Base-by-base conservation (phyloP, 1,284 basidiomycete genomes). In the Boletus mariae region DNA sequence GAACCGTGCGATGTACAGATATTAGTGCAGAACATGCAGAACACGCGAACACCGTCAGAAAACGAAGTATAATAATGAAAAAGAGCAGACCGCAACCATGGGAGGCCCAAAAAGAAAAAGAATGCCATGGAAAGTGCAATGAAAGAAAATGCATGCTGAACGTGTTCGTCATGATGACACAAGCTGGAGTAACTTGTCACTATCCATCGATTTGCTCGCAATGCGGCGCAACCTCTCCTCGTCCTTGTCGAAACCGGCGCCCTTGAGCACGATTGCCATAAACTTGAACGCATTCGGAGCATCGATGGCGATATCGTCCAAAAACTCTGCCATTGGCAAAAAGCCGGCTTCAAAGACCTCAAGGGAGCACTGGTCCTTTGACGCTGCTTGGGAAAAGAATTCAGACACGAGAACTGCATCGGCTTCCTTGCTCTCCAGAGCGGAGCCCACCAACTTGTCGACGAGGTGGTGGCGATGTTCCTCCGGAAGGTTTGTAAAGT, bases 281-380 rank as follows among this genome's bases (percentile, higher is more conserved):
- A 87, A 80, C 56, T 80, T 73, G 73, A 89, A 87, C 0, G 92
- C 94, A 66, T 88, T 87, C 4, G 94, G 94, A 55, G 89, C 90
- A 69, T 98, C 94, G 63, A 94, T 87, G 17, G 85, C 83, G 53
- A 93, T 83, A 66, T 97, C 94, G 64, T 94, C 92, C 60, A 97
- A 76, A 56, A 86, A 73, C 68, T 90, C 87, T 52, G 88, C 83
- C 51, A 84, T 79, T 2, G 78, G 75, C 53, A 71, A 70, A 70
- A 94, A 81, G 15, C 89, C 88, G 56, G 81, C 76, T 68, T 85
- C 87, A 63, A 93, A 83, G 7, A 80, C 72, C 12, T 78, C 78
- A 0, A 74, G 49, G 1, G 80, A 77, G 67, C 75, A 83, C 55
- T 80, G 72, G 12, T 54, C 77, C 73, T 80, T 86, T 61, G 71